Evolutionary conservation across 805 yeast species (phyloP).

Genomic region (Wickerhamomyces bovis): DNA sequence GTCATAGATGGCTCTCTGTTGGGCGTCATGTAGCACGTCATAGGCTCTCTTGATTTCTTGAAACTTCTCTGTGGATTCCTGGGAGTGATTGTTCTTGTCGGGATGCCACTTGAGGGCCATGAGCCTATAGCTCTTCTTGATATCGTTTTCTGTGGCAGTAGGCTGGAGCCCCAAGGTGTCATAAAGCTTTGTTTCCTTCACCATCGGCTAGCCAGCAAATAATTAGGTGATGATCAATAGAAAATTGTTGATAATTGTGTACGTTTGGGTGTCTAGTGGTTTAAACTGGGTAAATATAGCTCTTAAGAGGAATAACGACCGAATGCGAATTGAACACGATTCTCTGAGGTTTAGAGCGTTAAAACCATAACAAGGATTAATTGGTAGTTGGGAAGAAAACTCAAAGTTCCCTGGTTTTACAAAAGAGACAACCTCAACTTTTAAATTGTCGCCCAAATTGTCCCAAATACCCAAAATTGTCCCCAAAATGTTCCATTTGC

Average conservation of each 20-base stretch:
- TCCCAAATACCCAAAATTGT: too few relatives aligned
- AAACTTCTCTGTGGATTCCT: constrained; percentile 91
- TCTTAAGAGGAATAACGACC: background rate
- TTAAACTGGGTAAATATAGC: background rate
- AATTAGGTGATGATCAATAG: too few relatives aligned
- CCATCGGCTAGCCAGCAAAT: constrained; percentile 39
- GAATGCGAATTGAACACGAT: background rate
- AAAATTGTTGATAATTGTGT: background rate
- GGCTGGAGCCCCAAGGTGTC: constrained; percentile 51
- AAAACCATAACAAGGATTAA: background rate
- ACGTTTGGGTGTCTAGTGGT: background rate
- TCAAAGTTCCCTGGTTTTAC: background rate
- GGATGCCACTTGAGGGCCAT: constrained; percentile 74
- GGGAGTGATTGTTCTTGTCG: constrained; percentile 65
- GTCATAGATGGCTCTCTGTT: constrained; percentile 84
- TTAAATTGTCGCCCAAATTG: too few relatives aligned
- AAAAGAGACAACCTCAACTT: background rate
- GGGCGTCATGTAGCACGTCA: constrained; percentile 74
- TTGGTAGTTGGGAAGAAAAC: background rate
- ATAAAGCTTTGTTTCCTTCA: constrained; percentile 60
- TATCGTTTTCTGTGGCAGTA: constrained; percentile 39
- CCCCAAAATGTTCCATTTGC: background rate
- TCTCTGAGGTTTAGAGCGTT: background rate
- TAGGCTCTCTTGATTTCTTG: constrained; percentile 84
- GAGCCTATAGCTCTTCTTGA: constrained; percentile 50